Evolutionary conservation across 129 eudicot species (phyloP), one percentile per base, ranked within the genome.

Genomic region (Arctium lappa): DNA sequence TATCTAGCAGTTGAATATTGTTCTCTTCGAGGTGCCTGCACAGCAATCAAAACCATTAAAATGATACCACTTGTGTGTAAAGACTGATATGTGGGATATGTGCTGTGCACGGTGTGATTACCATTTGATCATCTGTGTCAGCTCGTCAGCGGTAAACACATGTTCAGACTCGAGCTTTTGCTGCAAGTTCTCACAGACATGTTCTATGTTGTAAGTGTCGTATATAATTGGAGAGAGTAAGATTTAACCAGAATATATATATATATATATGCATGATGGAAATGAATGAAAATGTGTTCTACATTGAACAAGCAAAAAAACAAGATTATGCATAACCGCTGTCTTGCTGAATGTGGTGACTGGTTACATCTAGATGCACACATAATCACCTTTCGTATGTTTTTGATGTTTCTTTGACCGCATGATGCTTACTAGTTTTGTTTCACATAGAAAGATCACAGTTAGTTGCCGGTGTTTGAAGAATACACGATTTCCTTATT

Each of bases 21-120:
- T 79, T 29, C 76, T 79, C 80, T 40, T 79, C 84, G 1, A 79
- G 80, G 27, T 53, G 76, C 70, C 87, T 84, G 84, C 80, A 78
- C 56, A 62, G 16, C 9, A 73, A 72, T 73, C 8, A 34, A 72
- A 72, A 12, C 32, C 42, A 37, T 36, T 11, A 37, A 73, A 22
- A 38, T 22, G 39, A 48, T 80, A 70, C 44, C 18, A 79, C 5
- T 69, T 65, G 37, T 12, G 3, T 62, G 62, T 65, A 38, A 46
- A 46, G 15, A 46, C 15, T 77, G 72, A 9, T 31, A 37, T 62
- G 36, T 27, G 53, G 62, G 18, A 63, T 15, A 2, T 18, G 53
- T n/a, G 63, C 34, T 53, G 6, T 66, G 56, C 48, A 71, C 16
- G 30, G 33, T 15, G 18, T 37, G 4, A 65, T 78, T 83, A 78